Evolutionary conservation across 2,329 filamentous ascomycete genomes (phyloP), one percentile per base, ranked within the genome.

Genomic region (Falciphora oryzae): DNA sequence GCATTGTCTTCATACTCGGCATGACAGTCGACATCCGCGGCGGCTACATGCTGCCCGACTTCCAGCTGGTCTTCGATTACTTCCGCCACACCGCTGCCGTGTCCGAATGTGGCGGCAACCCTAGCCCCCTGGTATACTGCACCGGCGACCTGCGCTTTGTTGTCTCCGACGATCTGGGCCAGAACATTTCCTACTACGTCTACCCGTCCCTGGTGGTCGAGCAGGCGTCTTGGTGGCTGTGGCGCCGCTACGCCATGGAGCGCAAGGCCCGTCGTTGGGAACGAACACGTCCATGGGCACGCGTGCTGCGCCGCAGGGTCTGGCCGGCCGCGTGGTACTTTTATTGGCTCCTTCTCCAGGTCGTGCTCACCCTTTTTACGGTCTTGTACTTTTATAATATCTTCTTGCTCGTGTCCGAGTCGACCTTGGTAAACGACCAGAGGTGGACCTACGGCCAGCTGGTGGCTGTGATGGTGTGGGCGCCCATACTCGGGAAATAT

Each of bases 401-500:
- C 7, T 63, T 67, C 14, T 32, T 66, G 27, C 64, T 67, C 22
- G 50, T 63, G 25, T 62, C 66, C 25, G 64, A 65, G n/a, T 66
- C 63, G 29, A 64, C 60, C 44, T 67, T 57, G 59, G 18, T 29
- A 53, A 65, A 25, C 64, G 22, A 65, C 65, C 28, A 35, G 35
- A 59, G 66, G 13, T 73, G 69, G 71, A 68, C 68, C 1, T 73
- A 69, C 58, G 71, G 70, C 14, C 70, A 73, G 57, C 53, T 73
- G 27, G 68, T 73, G 10, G 70, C 70, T 18, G 66, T 71, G 4
- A 65, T 70, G 58, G 66, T 71, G 0, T 72, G 70, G 70, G 70
- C 69, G 4, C 71, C 70, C 1, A 67, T 70, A 4, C 63, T 68
- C 18, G 66, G 59, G 18, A 71, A 69, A 65, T 69, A 65, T 56